Base-by-base conservation (phyloP, 148 eudicot genomes). In the Chenopodium suecicum region DNA sequence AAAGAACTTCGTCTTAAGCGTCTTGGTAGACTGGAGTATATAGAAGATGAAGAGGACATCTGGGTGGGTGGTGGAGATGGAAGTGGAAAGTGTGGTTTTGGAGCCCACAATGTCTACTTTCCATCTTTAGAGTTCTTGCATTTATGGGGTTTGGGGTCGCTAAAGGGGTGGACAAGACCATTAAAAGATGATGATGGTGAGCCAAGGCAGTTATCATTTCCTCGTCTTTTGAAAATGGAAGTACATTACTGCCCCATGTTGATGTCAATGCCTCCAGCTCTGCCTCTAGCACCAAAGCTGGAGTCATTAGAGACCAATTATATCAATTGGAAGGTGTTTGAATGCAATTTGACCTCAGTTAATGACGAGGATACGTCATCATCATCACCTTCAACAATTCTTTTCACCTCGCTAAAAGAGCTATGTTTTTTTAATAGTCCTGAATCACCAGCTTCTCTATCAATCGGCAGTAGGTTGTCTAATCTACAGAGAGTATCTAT, bases 131-230 rank as follows among this genome's bases (percentile, higher is more conserved):
- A 22, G 11, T 0, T 20, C 23, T 62, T 62, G 27, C 9, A 0
- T 1, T 22, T 62, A n/a, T 0, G 0, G 0, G 0, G 0, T 20
- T 20, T 23, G 0, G 0, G 3, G 0, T 20, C 0, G 0, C 25
- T 62, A 16, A 62, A 62, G 9, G 65, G 65, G 25, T 62, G 65
- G 65, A 22, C 11, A 5, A 22, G 65, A 62, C 9, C 27, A 62
- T 22, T 12, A 22, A 20, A 9, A 9, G 52, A 9, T 48, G 37
- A 34, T 32, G 37, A 32, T 32, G 4, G 37, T 32, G 52, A 48
- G 52, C 52, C 2, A 11, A 11, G 52, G 2, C 10, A 48, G 2
- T 7, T 48, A 0, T 9, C 2, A 1, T 48, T 9, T 2, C 2
- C 11, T 11, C 0, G 11, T 9, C 12, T 48, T 48, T 48, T 48